A percentile compares a stretch with the other conserved stretches of the same genome.
phyloP scores from a whole-genome alignment of 495 filamentous ascomycete species.

The Daldinia caldariorum region DNA sequence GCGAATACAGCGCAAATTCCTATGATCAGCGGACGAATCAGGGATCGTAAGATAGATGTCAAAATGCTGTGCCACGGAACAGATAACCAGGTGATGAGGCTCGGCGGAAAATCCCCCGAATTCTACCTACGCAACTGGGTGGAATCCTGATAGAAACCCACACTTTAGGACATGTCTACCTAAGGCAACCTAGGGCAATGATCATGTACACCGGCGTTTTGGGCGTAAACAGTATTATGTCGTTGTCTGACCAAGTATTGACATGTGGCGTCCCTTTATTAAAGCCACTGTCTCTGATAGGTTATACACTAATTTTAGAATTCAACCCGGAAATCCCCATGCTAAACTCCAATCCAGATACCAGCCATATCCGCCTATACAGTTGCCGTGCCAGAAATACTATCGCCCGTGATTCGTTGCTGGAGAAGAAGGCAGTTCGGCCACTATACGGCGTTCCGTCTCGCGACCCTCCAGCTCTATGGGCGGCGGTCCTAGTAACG shows the following conservation, averaged over 20 bases:
- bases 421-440: slow-evolving; percentile 25
- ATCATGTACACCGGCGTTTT: not conserved
- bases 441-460: slow-evolving; percentile 21
- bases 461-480: slow-evolving; percentile 33
- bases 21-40: not conserved
- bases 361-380: not conserved
- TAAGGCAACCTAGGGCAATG: not conserved
- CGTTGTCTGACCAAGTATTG: slow-evolving; percentile 5
- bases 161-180: not conserved
- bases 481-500: slow-evolving; percentile 18
- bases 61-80: not conserved
- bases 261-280: not conserved
- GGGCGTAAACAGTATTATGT: slow-evolving; percentile 12
- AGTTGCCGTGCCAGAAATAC: not conserved
- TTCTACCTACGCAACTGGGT: not conserved
- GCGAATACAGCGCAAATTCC: not conserved
- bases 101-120: not conserved
- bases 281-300: slow-evolving; percentile 7
- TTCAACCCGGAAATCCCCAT: slow-evolving; percentile 9
- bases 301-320: slow-evolving; percentile 32
- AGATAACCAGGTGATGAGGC: not conserved
- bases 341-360: slow-evolving; percentile 15
- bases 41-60: not conserved
- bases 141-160: slow-evolving; percentile 9
- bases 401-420: not conserved